These are phyloP conservation scores for Pseudonectria buxi DNA, from an alignment of 2,329 filamentous ascomycete genomes.

Conservation along the genomic window DNA sequence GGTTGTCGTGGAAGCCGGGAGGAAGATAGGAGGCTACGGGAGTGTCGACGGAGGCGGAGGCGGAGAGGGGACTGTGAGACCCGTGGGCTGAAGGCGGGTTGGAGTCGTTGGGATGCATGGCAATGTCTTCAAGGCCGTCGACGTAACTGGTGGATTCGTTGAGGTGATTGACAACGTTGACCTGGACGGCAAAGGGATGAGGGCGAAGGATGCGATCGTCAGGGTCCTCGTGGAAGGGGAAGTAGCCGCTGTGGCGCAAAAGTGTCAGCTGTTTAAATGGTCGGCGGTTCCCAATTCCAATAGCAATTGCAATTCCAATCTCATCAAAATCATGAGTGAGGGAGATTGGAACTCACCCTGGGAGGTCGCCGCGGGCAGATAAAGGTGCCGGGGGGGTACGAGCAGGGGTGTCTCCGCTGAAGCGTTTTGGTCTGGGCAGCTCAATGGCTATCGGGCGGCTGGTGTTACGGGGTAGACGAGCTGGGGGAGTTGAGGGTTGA, in stretches of 20 bases:
- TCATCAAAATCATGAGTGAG: neutral
- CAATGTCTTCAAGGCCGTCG: no score
- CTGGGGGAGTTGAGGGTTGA: constrained; percentile 5
- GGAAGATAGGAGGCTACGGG: constrained; percentile 47
- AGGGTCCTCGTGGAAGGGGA: constrained; percentile 53
- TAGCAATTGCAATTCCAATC: no score
- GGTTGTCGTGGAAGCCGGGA: constrained; percentile 39
- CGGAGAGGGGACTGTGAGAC: constrained; percentile 25
- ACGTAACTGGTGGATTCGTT: no score
- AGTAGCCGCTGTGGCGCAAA: constrained; percentile 44
- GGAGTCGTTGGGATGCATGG: constrained; percentile 24
- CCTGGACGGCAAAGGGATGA: constrained; percentile 40
- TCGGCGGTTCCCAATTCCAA: no score
- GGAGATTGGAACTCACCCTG: constrained; percentile 40
- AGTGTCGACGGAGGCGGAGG: constrained; percentile 26
- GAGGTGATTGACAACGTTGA: no score
- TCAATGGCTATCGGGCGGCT: constrained; percentile 50
- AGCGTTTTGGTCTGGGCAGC: constrained; percentile 35
- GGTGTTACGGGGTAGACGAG: constrained; percentile 15
- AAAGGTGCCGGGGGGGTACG: constrained; percentile 43
- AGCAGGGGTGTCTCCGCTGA: constrained; percentile 30
- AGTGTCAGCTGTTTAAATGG: constrained; percentile 3
- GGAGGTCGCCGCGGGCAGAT: constrained; percentile 52
- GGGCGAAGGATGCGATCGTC: constrained; percentile 38
- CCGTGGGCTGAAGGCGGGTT: constrained; percentile 30